phyloP scores from a whole-genome alignment of 164 flowering plant genomes.

The Akebia trifoliata region DNA sequence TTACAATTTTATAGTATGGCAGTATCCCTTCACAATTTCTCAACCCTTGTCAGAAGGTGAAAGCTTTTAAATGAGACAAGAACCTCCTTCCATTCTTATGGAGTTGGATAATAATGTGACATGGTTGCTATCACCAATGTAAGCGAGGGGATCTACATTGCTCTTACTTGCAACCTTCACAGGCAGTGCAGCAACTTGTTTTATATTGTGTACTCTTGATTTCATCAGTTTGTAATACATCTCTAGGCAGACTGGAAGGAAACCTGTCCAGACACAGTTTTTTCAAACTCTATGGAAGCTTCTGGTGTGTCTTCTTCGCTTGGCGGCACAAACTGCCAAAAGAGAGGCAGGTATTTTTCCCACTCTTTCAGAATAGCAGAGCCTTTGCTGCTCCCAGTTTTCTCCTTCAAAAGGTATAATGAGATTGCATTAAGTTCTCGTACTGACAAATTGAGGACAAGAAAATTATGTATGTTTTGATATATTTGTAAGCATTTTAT shows the following conservation, averaged over 20 bases:
- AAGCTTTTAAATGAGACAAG: neutral
- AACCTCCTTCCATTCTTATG: neutral
- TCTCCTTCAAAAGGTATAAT: slow-evolving; percentile 51
- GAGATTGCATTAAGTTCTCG: neutral
- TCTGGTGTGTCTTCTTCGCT: slow-evolving; percentile 99
- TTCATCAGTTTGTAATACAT: neutral
- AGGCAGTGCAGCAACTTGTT: neutral
- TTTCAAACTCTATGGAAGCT: slow-evolving; percentile 65
- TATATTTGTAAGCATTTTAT: neutral
- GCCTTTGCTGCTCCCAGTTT: slow-evolving; percentile 94
- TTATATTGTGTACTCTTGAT: slow-evolving; percentile 1
- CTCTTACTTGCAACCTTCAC: neutral
- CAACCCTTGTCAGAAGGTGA: neutral
- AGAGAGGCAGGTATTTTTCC: slow-evolving; percentile 81
- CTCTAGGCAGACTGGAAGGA: slow-evolving; percentile 59
- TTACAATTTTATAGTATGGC: neutral
- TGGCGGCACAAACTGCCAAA: slow-evolving; percentile 98
- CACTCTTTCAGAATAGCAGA: slow-evolving; percentile 70
- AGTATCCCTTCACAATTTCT: slow-evolving; percentile 8
- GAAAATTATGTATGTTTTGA: neutral
- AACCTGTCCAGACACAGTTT: slow-evolving; percentile 41
- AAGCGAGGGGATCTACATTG: neutral
- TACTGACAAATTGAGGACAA: neutral
- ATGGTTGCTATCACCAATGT: neutral
- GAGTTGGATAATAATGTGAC: neutral